Conservation (phyloP, 108 stramenopile genomes). For the Stephanodiscus minutulus region DNA sequence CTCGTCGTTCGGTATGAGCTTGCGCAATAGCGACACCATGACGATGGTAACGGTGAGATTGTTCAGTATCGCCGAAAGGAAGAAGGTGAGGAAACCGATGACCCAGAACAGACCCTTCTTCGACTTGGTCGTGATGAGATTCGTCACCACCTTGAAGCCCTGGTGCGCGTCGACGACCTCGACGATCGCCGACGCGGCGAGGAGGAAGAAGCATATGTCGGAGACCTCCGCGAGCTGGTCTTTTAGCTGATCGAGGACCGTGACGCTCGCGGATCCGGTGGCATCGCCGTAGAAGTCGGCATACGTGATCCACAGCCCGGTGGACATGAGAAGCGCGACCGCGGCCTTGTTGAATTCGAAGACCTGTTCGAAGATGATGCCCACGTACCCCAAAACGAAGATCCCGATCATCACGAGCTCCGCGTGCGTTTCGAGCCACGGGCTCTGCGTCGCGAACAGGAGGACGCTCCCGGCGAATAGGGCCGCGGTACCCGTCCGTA, state of each 20-base stretch:
- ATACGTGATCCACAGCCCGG: conserved; percentile 93
- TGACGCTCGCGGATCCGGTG: conserved; percentile 66
- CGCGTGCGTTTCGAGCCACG: conserved; percentile 83
- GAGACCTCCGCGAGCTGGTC: conserved; percentile 94
- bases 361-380: conserved; percentile 94
- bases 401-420: conserved; percentile 83
- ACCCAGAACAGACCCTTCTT: conserved; percentile 92
- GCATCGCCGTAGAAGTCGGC: conserved; percentile 79
- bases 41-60: conserved; percentile 96
- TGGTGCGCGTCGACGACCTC: conserved; percentile 95
- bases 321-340: conserved; percentile 90
- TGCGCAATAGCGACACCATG: conserved; percentile 86
- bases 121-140: conserved; percentile 85
- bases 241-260: conserved; percentile 75
- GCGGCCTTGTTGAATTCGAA: conserved; percentile 95
- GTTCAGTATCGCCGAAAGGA: conserved; percentile 89
- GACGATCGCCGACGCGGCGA: conserved; percentile 93
- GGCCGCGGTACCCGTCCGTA: conserved; percentile 60
- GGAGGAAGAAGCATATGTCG: conserved; percentile 93
- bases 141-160: conserved; percentile 94
- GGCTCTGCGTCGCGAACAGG: conserved; percentile 69
- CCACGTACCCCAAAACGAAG: conserved; percentile 90
- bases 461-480: conserved; percentile 57
- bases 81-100: conserved; percentile 91
- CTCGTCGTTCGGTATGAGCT: conserved; percentile 82